A percentile compares a stretch with the other conserved stretches of the same genome.
Conservation (phyloP, 805 yeast genomes). For the Candida coquimbonensis region DNA sequence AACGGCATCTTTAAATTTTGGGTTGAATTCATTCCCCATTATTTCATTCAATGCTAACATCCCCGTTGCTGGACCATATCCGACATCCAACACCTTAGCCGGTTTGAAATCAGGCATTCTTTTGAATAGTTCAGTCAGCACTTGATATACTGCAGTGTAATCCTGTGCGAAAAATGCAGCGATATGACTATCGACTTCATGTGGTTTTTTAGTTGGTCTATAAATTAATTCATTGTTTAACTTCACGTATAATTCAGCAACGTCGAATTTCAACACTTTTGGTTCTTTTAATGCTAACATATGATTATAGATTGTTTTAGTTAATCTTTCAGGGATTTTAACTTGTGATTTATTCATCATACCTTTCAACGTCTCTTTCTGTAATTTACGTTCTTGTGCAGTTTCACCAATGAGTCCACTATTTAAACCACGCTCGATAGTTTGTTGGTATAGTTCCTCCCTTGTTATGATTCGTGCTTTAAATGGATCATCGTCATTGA, state of each 20-base stretch:
- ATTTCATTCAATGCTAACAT: slow-evolving; percentile 81
- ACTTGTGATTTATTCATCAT: slow-evolving; percentile 43
- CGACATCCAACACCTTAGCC: slow-evolving; percentile 62
- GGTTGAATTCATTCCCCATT: slow-evolving; percentile 58
- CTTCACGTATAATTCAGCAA: slow-evolving; percentile 46
- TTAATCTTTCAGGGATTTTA: slow-evolving; percentile 47
- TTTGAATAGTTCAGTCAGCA: slow-evolving; percentile 55
- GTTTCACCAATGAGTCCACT: not conserved
- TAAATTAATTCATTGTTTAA: slow-evolving; percentile 50
- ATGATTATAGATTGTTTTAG: slow-evolving; percentile 55
- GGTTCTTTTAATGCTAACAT: slow-evolving; percentile 59
- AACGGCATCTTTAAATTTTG: slow-evolving; percentile 62
- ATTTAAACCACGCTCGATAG: slow-evolving; percentile 19
- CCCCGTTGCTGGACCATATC: slow-evolving; percentile 91
- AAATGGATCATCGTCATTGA: slow-evolving; percentile 24
- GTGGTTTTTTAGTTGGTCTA: slow-evolving; percentile 33
- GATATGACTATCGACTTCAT: slow-evolving; percentile 72
- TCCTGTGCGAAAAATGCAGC: slow-evolving; percentile 77
- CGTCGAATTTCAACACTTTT: slow-evolving; percentile 53
- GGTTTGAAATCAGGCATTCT: slow-evolving; percentile 61
- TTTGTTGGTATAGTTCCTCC: slow-evolving; percentile 26
- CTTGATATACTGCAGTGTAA: slow-evolving; percentile 63
- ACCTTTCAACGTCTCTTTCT: slow-evolving; percentile 51
- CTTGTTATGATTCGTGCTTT: slow-evolving; percentile 29
- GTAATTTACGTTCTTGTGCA: slow-evolving; percentile 35